Percentiles rank a stretch among this genome's conserved stretches.
phyloP scores from a whole-genome alignment of 148 eudicot species.

The Drosera capensis region DNA sequence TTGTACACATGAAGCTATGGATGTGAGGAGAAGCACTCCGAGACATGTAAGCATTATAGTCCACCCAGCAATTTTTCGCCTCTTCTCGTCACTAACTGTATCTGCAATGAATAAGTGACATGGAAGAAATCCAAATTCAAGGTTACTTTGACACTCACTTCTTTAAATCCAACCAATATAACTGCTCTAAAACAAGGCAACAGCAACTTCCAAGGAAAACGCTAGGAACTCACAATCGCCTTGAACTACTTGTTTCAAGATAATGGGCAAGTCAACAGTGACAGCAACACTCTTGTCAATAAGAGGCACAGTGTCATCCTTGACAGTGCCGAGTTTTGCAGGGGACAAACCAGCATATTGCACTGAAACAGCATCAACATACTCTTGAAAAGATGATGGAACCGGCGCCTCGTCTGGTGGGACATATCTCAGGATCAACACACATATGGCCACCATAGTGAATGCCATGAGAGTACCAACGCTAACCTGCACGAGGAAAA shows the following conservation, averaged over 20 bases:
- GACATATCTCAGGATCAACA: conserved; percentile 75
- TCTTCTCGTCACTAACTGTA: conserved; percentile 33
- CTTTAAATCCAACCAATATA: no score
- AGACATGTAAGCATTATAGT: conserved; percentile 60
- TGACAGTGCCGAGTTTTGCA: conserved; percentile 4
- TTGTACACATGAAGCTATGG: conserved; percentile 47
- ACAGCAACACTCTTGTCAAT: conserved; percentile 22
- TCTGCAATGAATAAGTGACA: no score
- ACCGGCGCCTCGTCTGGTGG: conserved; percentile 86
- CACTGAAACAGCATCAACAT: conserved; percentile 46
- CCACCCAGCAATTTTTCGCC: conserved; percentile 89
- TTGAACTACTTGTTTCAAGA: conserved; percentile 39
- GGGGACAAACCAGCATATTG: conserved; percentile 13
- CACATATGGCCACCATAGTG: conserved; percentile 79
- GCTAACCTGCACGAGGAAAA: conserved; percentile 55
- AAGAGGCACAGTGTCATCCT: conserved; percentile 21
- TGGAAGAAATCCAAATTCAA: no score
- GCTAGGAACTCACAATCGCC: conserved; percentile 44
- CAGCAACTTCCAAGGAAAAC: no score
- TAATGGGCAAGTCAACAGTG: conserved; percentile 30
- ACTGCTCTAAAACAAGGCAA: no score
- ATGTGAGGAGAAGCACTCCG: conserved; percentile 58
- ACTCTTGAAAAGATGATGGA: conserved; percentile 70
- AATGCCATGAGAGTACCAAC: conserved; percentile 95
- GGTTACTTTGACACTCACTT: no score